These are phyloP conservation scores for Graphiopsis chlorocephala DNA, from an alignment of 2,329 filamentous ascomycete genomes.

Conservation along the genomic window DNA sequence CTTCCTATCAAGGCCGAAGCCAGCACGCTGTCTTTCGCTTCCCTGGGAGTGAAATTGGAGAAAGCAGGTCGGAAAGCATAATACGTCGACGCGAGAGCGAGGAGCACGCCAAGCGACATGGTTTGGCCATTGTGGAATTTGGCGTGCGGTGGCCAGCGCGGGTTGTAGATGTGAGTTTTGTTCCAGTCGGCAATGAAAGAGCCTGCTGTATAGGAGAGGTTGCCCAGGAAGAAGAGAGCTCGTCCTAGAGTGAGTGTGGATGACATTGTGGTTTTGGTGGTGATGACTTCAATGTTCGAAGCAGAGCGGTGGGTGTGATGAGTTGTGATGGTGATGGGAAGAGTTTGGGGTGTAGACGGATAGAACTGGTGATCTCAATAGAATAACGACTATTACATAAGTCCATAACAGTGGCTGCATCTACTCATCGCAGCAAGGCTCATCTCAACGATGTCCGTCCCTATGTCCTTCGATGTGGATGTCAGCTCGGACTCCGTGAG, in stretches of 20 bases:
- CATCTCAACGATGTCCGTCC: background rate
- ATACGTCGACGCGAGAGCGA: constrained; percentile 41
- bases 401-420: background rate
- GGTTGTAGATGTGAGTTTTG: constrained; percentile 48
- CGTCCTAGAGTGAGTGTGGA: constrained; percentile 28
- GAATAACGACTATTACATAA: background rate
- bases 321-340: background rate
- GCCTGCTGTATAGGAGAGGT: constrained; percentile 33
- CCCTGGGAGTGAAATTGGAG: background rate
- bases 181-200: constrained; percentile 37
- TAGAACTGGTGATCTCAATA: background rate
- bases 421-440: background rate
- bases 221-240: constrained; percentile 32
- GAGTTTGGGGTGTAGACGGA: background rate
- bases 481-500: background rate
- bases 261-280: background rate
- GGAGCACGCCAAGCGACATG: constrained; percentile 46
- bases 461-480: background rate
- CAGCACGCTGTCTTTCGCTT: constrained; percentile 26
- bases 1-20: constrained; percentile 40
- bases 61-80: constrained; percentile 32
- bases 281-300: background rate
- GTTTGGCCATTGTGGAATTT: constrained; percentile 55
- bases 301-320: background rate
- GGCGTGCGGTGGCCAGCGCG: constrained; percentile 50